Base-by-base conservation (phyloP, 345 rosid species). In the Hibiscus tridactylites region DNA sequence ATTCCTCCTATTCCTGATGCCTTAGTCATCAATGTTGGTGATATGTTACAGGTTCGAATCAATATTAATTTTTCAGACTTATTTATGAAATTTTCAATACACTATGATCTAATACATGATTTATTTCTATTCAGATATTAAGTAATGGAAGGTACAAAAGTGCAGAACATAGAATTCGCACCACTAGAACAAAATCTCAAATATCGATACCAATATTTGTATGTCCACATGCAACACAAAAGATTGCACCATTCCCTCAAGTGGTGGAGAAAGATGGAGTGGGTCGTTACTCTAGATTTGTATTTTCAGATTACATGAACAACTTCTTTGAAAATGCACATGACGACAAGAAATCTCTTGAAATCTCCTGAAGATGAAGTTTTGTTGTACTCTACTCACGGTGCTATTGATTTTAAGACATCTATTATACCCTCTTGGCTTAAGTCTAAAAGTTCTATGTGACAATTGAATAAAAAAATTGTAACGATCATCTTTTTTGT, bases 121-220 rank as follows among this genome's bases (percentile, higher is more conserved):
- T 21, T 21, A 21, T 21, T 21, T 21, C 21, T 21, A 21, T 0
- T 59, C 39, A 87, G 92, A 81, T 88, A 72, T 31, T 83, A 33
- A 88, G 90, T 81, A 88, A 86, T 73, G 92, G 90, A 26, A 86
- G 72, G 65, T 88, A 86, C 75, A 84, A 79, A 79, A 88, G 92
- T 71, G 87, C 90, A 1, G 88, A 86, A 21, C 92, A 86, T 21
- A 79, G 90, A 74, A 88, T 86, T 3, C 71, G 85, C 2, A 80
- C 92, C 24, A 81, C 90, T 56, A 83, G 81, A 59, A 71, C 71
- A 2, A 50, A 83, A 29, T 78, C 92, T 15, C 77, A 88, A 71
- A 88, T 88, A 35, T 86, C 92, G 3, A 68, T 88, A 61, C 92
- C 92, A 3, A 74, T 88, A 57, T 86, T 86, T 67, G 75, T 85